Percentiles rank a stretch among this genome's conserved stretches.
These are phyloP conservation scores for Irpex sp. DNA, from an alignment of 1,284 basidiomycete species.

Conservation along the genomic window DNA sequence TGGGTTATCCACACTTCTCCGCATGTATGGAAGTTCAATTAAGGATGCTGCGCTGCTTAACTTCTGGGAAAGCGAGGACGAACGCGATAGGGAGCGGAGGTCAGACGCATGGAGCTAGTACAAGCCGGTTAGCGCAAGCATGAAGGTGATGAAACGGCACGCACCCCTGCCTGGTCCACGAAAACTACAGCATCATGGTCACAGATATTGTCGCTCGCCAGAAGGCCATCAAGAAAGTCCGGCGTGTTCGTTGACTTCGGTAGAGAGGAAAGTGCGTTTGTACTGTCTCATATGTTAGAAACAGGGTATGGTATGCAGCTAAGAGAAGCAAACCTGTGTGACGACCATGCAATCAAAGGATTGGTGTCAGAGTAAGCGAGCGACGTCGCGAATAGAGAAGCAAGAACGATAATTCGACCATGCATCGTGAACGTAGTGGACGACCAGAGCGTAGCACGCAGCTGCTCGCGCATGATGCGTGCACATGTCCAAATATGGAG, in stretches of 20 bases:
- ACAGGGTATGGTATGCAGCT: no score
- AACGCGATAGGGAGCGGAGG: conserved; percentile 49
- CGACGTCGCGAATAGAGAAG: conserved; percentile 37
- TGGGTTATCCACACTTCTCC: conserved; percentile 22
- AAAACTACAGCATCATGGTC: conserved; percentile 58
- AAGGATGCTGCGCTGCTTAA: conserved; percentile 46
- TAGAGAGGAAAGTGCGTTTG: conserved; percentile 38
- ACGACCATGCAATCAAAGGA: conserved; percentile 69
- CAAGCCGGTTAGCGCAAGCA: conserved; percentile 2
- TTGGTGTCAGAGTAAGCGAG: conserved; percentile 53
- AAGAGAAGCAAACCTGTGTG: conserved; percentile 39
- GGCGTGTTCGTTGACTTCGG: conserved; percentile 27
- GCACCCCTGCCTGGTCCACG: conserved; percentile 63
- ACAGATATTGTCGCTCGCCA: conserved; percentile 47
- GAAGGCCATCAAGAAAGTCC: conserved; percentile 38
- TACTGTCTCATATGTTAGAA: conserved; percentile 29
- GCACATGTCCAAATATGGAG: not conserved
- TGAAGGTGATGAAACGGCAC: conserved; percentile 18
- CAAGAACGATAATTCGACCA: conserved; percentile 17
- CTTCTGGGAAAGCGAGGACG: conserved; percentile 40
- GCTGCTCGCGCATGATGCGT: not conserved
- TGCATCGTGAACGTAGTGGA: conserved; percentile 18
- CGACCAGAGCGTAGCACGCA: not conserved
- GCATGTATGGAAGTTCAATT: conserved; percentile 59
- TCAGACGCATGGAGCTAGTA: conserved; percentile 64